Evolutionary conservation across 768 basidiomycete species (phyloP).

Genomic region (Coprinopsis marcescibilis): DNA sequence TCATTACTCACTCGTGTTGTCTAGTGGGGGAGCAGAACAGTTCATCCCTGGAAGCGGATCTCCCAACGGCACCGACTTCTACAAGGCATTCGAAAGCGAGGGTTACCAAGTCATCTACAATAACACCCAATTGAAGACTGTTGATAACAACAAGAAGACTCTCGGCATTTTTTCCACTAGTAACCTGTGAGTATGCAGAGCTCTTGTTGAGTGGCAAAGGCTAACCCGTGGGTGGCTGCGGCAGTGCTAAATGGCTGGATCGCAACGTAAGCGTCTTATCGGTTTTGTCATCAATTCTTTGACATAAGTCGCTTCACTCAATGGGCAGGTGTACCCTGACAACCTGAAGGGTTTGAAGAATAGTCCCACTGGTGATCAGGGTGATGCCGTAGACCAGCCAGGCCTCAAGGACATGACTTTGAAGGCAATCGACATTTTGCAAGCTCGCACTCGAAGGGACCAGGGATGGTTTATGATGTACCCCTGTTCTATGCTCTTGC

Average conservation of each 20-base stretch:
- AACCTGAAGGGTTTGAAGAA: slow-evolving; percentile 33
- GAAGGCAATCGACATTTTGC: slow-evolving; percentile 40
- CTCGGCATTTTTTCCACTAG: slow-evolving; percentile 40
- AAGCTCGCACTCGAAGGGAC: slow-evolving; percentile 29
- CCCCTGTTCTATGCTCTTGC: background rate
- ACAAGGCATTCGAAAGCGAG: slow-evolving; percentile 32
- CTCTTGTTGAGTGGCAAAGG: background rate
- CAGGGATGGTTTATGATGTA: slow-evolving; percentile 43
- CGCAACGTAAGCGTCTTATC: slow-evolving; percentile 22
- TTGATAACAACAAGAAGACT: slow-evolving; percentile 28
- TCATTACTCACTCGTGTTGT: background rate
- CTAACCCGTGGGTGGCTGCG: slow-evolving; percentile 1
- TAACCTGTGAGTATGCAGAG: slow-evolving; percentile 17
- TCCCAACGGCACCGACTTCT: slow-evolving; percentile 34
- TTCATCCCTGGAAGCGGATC: slow-evolving; percentile 34
- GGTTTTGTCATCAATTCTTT: background rate
- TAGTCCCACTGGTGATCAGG: slow-evolving; percentile 36
- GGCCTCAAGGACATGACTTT: slow-evolving; percentile 45
- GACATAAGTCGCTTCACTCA: background rate
- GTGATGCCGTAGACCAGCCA: slow-evolving; percentile 37
- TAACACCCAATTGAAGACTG: slow-evolving; percentile 28
- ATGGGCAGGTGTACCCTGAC: slow-evolving; percentile 26
- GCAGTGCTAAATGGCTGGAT: slow-evolving; percentile 42
- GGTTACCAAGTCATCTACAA: slow-evolving; percentile 38
- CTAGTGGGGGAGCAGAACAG: slow-evolving; percentile 36